phyloP scores from a whole-genome alignment of 1,284 basidiomycete genomes.

The Exobasidium cylindrosporum region DNA sequence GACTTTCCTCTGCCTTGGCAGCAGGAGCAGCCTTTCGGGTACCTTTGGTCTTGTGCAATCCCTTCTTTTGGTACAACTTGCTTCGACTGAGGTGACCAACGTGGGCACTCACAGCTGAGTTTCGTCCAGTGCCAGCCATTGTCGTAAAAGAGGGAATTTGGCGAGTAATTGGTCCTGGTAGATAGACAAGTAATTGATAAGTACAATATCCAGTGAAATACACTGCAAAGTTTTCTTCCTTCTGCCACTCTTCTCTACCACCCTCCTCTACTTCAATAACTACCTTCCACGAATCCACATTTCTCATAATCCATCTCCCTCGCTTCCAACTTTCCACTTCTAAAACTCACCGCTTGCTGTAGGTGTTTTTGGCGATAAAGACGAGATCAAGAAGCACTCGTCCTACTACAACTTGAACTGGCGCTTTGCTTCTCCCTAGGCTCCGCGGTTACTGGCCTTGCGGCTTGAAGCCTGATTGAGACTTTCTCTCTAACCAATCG shows the following conservation, averaged over 20 bases:
- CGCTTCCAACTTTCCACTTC: neutral
- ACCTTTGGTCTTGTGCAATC: constrained; percentile 70
- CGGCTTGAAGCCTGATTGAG: too few relatives aligned
- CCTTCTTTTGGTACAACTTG: constrained; percentile 72
- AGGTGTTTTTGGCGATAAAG: neutral
- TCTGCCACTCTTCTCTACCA: too few relatives aligned
- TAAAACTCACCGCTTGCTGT: neutral
- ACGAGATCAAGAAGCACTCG: neutral
- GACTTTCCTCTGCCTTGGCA: constrained; percentile 61
- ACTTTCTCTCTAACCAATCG: too few relatives aligned
- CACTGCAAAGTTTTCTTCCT: too few relatives aligned
- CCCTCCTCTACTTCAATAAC: too few relatives aligned
- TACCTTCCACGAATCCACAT: too few relatives aligned
- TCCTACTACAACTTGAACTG: neutral
- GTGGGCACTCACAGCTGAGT: constrained; percentile 54
- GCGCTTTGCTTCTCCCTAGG: neutral
- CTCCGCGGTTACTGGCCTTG: too few relatives aligned
- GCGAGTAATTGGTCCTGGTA: neutral
- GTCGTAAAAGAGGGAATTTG: neutral
- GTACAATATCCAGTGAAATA: too few relatives aligned
- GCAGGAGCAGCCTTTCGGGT: constrained; percentile 64
- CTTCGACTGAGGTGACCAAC: constrained; percentile 68
- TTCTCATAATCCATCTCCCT: too few relatives aligned
- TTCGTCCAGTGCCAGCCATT: constrained; percentile 12
- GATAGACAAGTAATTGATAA: too few relatives aligned